Base-by-base conservation (phyloP, 805 yeast genomes). In the Grigorovia yakushimaensis region DNA sequence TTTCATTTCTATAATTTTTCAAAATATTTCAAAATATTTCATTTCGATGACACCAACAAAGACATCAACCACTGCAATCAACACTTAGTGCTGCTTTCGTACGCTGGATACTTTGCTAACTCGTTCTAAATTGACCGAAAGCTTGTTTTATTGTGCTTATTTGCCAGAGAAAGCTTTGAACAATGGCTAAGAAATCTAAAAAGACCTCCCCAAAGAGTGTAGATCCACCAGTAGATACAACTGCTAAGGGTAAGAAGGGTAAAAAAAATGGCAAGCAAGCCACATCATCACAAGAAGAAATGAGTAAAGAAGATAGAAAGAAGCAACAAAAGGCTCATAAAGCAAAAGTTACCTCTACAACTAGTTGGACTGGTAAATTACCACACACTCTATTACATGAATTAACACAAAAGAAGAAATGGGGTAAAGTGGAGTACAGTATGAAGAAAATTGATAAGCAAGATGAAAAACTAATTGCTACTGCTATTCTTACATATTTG, bases 321-420 rank as follows among this genome's bases (percentile, higher is more conserved):
- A 49, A 58, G 17, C 55, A 59, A 46, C 69, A 65, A 43, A 64
- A 60, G 38, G 63, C 58, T 45, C 51, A 68, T 51, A 59, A 80
- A 53, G 62, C 75, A 24, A 65, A 73, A n/a, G 84, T 81, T 0
- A 74, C 84, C 0, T 81, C 84, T 15, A 76, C 83, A 36, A 69
- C 81, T 41, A 87, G 91, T 24, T 88, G 96, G 96, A 88, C 96
- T 0, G 98, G 98, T 1, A 91, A 91, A 57, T 70, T 91, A 15
- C 98, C 98, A 0, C 88, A 85, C 2, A 81, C 93, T 0, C 65
- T 91, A 17, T 73, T 91, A 4, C 87, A 87, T 58, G 98, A 91
- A 59, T 82, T 81, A 53, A 84, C 93, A 52, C 96, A 87, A 62
- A 84, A 82, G 61, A 79, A 77, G 49, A 87, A 88, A 65, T 91